Evolutionary conservation across 1,284 basidiomycete species (phyloP).

Genomic region (Naganishia albida): DNA sequence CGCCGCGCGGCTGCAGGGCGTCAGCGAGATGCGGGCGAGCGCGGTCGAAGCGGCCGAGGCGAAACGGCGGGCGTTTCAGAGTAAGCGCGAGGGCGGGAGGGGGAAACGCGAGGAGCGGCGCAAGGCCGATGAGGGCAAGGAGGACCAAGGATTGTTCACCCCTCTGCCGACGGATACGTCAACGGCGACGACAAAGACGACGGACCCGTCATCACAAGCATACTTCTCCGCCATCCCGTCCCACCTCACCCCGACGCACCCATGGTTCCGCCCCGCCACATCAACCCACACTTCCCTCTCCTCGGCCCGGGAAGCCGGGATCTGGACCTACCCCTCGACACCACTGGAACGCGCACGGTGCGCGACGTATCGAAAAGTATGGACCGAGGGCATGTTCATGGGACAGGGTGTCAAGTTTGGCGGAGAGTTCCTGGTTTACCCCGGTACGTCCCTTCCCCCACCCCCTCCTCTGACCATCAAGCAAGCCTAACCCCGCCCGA

Average conservation of each 20-base stretch:
- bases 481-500: not conserved
- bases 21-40: constrained; percentile 1
- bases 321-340: constrained; percentile 75
- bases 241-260: constrained; percentile 37
- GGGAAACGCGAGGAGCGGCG: constrained; percentile 61
- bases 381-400: constrained; percentile 79
- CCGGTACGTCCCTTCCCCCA: constrained; percentile 62
- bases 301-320: constrained; percentile 64
- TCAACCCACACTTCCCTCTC: constrained; percentile 66
- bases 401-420: constrained; percentile 90
- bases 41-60: constrained; percentile 22
- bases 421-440: constrained; percentile 93
- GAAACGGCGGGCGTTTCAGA: constrained; percentile 48
- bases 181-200: constrained; percentile 38
- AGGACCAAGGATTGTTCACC: constrained; percentile 42
- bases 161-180: constrained; percentile 41
- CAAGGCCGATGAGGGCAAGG: constrained; percentile 45
- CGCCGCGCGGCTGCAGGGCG: constrained; percentile 36
- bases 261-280: constrained; percentile 44
- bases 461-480: not conserved
- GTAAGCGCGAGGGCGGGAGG: constrained; percentile 55
- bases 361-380: constrained; percentile 75
- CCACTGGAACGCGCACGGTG: constrained; percentile 69
- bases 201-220: constrained; percentile 35
- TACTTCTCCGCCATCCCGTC: constrained; percentile 29